phyloP scores from a whole-genome alignment of 2,329 filamentous ascomycete genomes.

The Aspergillus tubingensis region DNA sequence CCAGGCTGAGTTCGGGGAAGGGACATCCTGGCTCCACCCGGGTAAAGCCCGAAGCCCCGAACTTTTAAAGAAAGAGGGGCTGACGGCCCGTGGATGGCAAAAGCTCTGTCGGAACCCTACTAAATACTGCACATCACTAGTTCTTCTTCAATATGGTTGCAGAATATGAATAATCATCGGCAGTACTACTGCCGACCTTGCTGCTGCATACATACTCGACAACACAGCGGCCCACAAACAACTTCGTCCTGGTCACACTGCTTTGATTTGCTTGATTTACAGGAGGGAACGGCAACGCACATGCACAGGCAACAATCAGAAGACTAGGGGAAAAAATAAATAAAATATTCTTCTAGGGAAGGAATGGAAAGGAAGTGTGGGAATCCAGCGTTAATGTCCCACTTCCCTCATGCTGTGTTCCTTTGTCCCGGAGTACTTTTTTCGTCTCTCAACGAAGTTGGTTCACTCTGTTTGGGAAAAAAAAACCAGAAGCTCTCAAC shows the following conservation, averaged over 20 bases:
- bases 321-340: too few relatives aligned
- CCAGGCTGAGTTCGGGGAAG: constrained; percentile 14
- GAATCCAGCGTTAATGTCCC: not conserved
- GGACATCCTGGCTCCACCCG: constrained; percentile 22
- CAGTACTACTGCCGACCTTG: not conserved
- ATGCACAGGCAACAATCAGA: too few relatives aligned
- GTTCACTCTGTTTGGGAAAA: not conserved
- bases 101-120: constrained; percentile 16
- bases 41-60: constrained; percentile 27
- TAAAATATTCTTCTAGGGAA: not conserved
- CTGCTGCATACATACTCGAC: not conserved
- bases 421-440: not conserved
- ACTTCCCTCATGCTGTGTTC: not conserved
- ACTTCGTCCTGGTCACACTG: not conserved
- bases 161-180: constrained; percentile 18
- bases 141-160: constrained; percentile 9
- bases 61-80: constrained; percentile 21
- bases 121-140: constrained; percentile 1
- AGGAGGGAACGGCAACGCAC: not conserved
- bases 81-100: constrained; percentile 26
- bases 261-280: not conserved
- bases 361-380: not conserved
- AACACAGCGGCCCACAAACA: not conserved
- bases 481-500: not conserved
- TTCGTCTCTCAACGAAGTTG: not conserved